These are phyloP conservation scores for Lachancea sp. DNA, from an alignment of 805 yeast species.

Conservation along the genomic window DNA sequence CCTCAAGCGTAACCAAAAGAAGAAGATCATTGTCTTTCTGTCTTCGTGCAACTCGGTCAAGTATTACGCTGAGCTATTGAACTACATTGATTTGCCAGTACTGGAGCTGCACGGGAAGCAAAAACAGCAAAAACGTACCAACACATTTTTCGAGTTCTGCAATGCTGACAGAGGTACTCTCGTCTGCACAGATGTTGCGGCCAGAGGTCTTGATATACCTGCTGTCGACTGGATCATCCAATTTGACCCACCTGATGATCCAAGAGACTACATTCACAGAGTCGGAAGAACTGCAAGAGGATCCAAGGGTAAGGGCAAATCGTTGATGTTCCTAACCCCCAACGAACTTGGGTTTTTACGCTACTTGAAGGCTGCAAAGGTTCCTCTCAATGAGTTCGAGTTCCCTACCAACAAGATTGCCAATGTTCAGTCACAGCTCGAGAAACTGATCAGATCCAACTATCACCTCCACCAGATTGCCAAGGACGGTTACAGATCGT, in stretches of 20 bases:
- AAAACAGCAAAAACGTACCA: conserved; percentile 97
- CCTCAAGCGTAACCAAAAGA: conserved; percentile 85
- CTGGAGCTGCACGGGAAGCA: conserved; percentile 96
- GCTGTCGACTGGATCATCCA: conserved; percentile 99
- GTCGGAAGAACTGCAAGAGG: conserved; percentile 99
- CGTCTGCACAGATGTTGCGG: conserved; percentile 97
- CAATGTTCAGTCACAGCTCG: conserved; percentile 89
- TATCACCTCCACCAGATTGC: conserved; percentile 94
- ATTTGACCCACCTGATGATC: conserved; percentile 99
- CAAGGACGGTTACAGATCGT: conserved; percentile 94
- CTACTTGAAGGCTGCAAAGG: conserved; percentile 93
- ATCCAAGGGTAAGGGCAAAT: conserved; percentile 80
- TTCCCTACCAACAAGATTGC: conserved; percentile 93
- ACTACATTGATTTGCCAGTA: conserved; percentile 95
- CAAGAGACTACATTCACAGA: conserved; percentile 97
- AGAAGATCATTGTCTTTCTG: conserved; percentile 87
- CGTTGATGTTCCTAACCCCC: conserved; percentile 92
- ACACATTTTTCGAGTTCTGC: conserved; percentile 96
- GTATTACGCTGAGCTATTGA: conserved; percentile 88
- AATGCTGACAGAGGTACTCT: conserved; percentile 92
- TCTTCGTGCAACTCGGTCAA: conserved; percentile 97
- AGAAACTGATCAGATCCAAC: conserved; percentile 83
- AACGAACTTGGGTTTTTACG: conserved; percentile 90
- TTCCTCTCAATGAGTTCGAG: conserved; percentile 94
- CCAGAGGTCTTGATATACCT: conserved; percentile 98